Evolutionary conservation across 1,139 yeast species (phyloP).

Genomic region (Schwanniomyces etchellsii): DNA sequence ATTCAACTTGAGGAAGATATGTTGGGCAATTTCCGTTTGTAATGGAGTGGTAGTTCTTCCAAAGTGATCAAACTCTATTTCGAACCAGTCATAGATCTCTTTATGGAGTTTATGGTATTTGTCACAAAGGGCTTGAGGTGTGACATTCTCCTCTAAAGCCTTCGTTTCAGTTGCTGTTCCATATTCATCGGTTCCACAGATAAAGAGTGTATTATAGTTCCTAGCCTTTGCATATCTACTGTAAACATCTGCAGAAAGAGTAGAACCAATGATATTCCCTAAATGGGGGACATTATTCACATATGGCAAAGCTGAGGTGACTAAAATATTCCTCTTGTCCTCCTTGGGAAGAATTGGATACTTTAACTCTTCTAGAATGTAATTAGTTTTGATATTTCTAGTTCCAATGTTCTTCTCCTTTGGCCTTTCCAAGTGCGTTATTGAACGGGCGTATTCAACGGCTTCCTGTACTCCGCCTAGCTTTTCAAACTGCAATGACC

Average conservation of each 20-base stretch:
- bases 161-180: constrained; percentile 99
- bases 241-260: constrained; percentile 89
- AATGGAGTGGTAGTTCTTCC: constrained; percentile 92
- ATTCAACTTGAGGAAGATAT: constrained; percentile 71
- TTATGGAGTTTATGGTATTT: constrained; percentile 83
- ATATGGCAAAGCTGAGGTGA: constrained; percentile 95
- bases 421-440: constrained; percentile 40
- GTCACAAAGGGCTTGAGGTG: constrained; percentile 85
- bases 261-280: constrained; percentile 95
- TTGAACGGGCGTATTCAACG: constrained; percentile 29
- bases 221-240: constrained; percentile 87
- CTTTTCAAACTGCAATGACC: constrained; percentile 40
- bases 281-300: constrained; percentile 97
- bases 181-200: constrained; percentile 98
- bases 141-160: constrained; percentile 87
- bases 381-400: constrained; percentile 38
- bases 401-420: constrained; percentile 55
- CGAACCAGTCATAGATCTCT: constrained; percentile 94
- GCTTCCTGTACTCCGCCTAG: constrained; percentile 32
- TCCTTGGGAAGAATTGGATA: constrained; percentile 49
- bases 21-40: constrained; percentile 96
- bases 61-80: constrained; percentile 86
- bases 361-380: constrained; percentile 29
- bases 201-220: constrained; percentile 76
- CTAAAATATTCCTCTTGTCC: constrained; percentile 71